These are phyloP conservation scores for Fragilariopsis cylindrus DNA, from an alignment of 108 stramenopile species.

Conservation along the genomic window DNA sequence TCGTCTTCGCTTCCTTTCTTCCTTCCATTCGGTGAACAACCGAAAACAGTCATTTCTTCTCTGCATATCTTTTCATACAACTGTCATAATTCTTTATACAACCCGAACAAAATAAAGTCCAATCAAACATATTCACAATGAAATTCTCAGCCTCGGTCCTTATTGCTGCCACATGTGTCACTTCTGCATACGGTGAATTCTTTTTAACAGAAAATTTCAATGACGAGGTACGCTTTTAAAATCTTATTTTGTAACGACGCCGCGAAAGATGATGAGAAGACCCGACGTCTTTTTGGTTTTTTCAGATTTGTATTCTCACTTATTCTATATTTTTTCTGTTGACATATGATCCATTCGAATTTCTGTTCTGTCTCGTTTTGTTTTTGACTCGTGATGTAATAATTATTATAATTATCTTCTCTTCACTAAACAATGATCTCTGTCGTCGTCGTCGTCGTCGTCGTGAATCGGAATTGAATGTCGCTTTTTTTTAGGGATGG, in stretches of 20 bases:
- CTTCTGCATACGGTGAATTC: constrained; percentile 60
- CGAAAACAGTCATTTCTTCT: too few relatives aligned
- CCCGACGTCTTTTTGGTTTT: too few relatives aligned
- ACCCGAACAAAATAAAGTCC: background rate
- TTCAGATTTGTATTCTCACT: background rate
- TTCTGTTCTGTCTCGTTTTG: background rate
- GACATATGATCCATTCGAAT: background rate
- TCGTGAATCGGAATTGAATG: too few relatives aligned
- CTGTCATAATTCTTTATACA: too few relatives aligned
- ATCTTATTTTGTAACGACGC: background rate
- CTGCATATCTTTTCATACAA: too few relatives aligned
- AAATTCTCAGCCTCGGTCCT: constrained; percentile 69
- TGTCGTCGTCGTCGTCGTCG: too few relatives aligned
- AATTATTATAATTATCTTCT: too few relatives aligned
- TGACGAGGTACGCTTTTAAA: constrained; percentile 69
- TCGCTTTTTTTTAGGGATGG: constrained; percentile 53
- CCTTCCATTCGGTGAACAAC: too few relatives aligned
- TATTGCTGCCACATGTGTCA: constrained; percentile 42
- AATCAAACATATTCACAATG: constrained; percentile 34
- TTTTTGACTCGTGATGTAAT: background rate
- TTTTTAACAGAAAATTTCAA: constrained; percentile 89
- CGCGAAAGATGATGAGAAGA: too few relatives aligned
- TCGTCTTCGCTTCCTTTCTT: too few relatives aligned
- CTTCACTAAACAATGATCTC: too few relatives aligned
- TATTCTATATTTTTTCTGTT: background rate